These are phyloP conservation scores for Gymnopilus junonius DNA, from an alignment of 768 basidiomycete species.

Conservation along the genomic window DNA sequence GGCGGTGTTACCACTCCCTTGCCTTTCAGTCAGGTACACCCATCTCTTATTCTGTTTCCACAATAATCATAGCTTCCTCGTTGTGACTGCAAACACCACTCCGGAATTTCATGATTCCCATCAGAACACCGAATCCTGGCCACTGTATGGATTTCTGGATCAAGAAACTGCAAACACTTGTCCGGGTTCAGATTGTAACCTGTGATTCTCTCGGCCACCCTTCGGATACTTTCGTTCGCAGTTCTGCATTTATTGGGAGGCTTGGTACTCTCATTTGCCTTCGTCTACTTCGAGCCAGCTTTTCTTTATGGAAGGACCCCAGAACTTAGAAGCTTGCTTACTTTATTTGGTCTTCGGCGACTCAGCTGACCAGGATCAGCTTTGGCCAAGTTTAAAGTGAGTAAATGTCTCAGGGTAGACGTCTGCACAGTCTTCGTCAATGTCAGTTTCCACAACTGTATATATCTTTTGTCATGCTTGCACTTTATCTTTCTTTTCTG, in stretches of 20 bases:
- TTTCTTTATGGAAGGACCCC: not conserved
- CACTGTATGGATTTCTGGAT: not conserved
- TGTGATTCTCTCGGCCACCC: not conserved
- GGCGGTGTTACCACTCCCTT: slow-evolving; percentile 22
- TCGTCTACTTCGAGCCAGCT: not conserved
- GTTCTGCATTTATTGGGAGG: no score
- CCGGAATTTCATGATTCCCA: not conserved
- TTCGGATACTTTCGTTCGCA: not conserved
- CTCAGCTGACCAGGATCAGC: not conserved
- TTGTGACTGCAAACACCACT: not conserved
- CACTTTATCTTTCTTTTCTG: not conserved
- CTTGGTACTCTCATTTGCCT: no score
- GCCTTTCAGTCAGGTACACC: slow-evolving; percentile 17
- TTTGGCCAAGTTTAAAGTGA: not conserved
- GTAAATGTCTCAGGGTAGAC: no score
- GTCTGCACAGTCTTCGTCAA: no score
- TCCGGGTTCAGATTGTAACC: not conserved
- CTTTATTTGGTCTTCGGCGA: not conserved
- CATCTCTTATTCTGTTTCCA: not conserved
- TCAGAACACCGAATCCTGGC: not conserved
- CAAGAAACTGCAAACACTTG: not conserved
- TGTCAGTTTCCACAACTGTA: no score
- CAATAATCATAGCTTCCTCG: not conserved
- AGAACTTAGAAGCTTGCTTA: not conserved
- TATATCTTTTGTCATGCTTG: not conserved